These are phyloP conservation scores for Graphilbum fragrans DNA, from an alignment of 2,329 filamentous ascomycete genomes.

Conservation along the genomic window DNA sequence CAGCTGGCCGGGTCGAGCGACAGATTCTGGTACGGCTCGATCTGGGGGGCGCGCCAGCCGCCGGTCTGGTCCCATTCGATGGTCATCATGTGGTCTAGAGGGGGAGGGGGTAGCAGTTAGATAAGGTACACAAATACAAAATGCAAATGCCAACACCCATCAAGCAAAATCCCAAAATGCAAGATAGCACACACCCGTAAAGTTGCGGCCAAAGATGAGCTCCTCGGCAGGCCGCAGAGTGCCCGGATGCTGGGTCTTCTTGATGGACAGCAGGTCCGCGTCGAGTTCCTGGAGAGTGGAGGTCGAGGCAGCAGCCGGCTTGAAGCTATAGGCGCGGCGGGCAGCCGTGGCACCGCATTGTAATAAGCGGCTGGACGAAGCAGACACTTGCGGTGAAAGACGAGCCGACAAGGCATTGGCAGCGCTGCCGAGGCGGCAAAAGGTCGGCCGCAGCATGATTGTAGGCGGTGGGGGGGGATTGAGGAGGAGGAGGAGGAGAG, in stretches of 20 bases:
- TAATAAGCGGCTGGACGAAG: conserved; percentile 6
- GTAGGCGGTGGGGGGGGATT: not conserved
- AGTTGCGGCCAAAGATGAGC: conserved; percentile 79
- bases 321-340: conserved; percentile 39
- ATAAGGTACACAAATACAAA: no score
- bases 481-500: not conserved
- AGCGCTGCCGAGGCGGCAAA: conserved; percentile 25
- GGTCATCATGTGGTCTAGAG: conserved; percentile 86
- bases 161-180: no score
- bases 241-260: conserved; percentile 66
- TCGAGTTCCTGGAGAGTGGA: conserved; percentile 58
- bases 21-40: conserved; percentile 92
- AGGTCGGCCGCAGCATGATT: conserved; percentile 33
- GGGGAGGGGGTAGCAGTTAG: not conserved
- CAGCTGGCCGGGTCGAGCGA: conserved; percentile 91
- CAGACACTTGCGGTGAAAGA: not conserved
- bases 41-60: conserved; percentile 74
- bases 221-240: conserved; percentile 61
- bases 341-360: conserved; percentile 12
- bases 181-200: conserved; percentile 54
- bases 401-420: conserved; percentile 12
- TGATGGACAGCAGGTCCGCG: conserved; percentile 61
- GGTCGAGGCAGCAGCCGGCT: conserved; percentile 34
- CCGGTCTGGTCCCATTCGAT: conserved; percentile 81
- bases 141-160: not conserved